Evolutionary conservation across 306 rosid species (phyloP).

Genomic region (Canavalia gladiata): DNA sequence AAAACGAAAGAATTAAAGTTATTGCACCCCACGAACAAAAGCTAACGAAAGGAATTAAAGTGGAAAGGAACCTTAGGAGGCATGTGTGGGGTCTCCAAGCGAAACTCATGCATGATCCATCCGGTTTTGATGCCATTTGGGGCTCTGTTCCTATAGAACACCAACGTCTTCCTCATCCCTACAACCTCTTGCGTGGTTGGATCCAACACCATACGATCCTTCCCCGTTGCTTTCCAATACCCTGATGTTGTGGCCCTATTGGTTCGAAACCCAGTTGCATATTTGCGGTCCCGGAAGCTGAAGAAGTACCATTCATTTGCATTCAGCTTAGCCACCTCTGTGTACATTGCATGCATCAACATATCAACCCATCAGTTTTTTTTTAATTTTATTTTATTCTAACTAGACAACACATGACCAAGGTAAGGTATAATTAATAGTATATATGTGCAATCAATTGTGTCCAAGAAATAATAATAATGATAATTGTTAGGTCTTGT

Average conservation of each 20-base stretch:
- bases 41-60: not conserved
- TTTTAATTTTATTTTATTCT: not conserved
- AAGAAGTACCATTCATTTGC: slow-evolving; percentile 96
- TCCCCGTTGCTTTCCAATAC: slow-evolving; percentile 98
- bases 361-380: not conserved
- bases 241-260: slow-evolving; percentile 88
- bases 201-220: slow-evolving; percentile 84
- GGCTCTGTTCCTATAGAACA: slow-evolving; percentile 90
- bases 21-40: not conserved
- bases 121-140: slow-evolving; percentile 96
- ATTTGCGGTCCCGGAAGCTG: slow-evolving; percentile 92
- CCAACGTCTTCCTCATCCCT: slow-evolving; percentile 97
- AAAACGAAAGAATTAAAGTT: not conserved
- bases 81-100: slow-evolving; percentile 95
- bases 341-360: not conserved
- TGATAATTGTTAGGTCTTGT: slow-evolving; percentile 33
- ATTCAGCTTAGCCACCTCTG: slow-evolving; percentile 97
- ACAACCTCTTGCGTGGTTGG: slow-evolving; percentile 72
- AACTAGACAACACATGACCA: slow-evolving; percentile 39
- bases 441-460: slow-evolving; percentile 2
- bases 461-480: slow-evolving; percentile 7
- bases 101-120: slow-evolving; percentile 99
- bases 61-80: slow-evolving; percentile 83
- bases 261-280: slow-evolving; percentile 89
- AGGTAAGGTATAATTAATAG: slow-evolving; percentile 16